Percentiles rank a stretch among this genome's conserved stretches.
Conservation (phyloP, 805 yeast genomes). For the Komagataella mondaviorum region DNA sequence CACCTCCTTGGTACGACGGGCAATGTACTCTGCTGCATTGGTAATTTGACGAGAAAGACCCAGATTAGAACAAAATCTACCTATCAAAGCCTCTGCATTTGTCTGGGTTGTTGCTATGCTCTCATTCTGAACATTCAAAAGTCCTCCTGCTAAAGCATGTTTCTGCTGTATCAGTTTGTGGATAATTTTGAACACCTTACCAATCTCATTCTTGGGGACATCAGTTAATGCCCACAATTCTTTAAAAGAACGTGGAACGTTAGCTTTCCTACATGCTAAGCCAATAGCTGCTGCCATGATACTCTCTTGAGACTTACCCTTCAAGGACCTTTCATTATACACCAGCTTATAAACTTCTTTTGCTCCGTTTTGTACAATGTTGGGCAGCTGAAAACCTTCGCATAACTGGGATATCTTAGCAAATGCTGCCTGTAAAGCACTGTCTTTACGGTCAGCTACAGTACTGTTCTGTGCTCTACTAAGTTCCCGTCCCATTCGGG, state of each 20-base stretch:
- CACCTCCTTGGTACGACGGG: constrained; percentile 76
- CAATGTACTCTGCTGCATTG: constrained; percentile 87
- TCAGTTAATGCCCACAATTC: constrained; percentile 92
- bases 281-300: constrained; percentile 95
- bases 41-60: constrained; percentile 78
- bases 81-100: constrained; percentile 85
- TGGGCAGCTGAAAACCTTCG: constrained; percentile 90
- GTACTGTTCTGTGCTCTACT: constrained; percentile 82
- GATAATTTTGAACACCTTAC: constrained; percentile 79
- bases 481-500: constrained; percentile 78
- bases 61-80: constrained; percentile 91
- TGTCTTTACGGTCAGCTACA: constrained; percentile 77
- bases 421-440: constrained; percentile 78
- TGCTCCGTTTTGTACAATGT: constrained; percentile 94
- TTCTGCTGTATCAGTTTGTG: constrained; percentile 41
- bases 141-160: constrained; percentile 30
- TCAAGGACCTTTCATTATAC: constrained; percentile 70
- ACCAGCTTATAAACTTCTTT: constrained; percentile 91
- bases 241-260: constrained; percentile 87
- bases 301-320: constrained; percentile 86
- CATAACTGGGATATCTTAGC: constrained; percentile 90
- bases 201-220: constrained; percentile 90
- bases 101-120: constrained; percentile 67
- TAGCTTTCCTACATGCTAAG: constrained; percentile 88
- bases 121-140: constrained; percentile 30